Evolutionary conservation across 352 stramenopile species (phyloP), one percentile per base, ranked within the genome.

Genomic region (Phytophthora cryptogea): DNA sequence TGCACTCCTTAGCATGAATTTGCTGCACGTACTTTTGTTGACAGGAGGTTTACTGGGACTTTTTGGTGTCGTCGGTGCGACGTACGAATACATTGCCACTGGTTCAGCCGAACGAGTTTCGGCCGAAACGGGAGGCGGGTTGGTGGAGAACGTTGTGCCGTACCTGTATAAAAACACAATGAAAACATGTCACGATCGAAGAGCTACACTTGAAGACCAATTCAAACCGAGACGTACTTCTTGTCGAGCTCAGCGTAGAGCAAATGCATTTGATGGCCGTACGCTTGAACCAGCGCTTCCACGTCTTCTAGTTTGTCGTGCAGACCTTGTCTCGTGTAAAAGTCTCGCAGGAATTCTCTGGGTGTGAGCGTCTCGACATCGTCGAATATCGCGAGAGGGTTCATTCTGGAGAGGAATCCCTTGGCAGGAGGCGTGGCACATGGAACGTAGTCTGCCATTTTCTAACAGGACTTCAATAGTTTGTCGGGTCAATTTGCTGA

Each of bases 241-340:
- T 80, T 87, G 71, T 92, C 83, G 4, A 92, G 77, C 48, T 86
- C 76, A 6, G 53, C 57, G 48, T 88, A 92, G 10, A 92, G 67
- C 43, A 77, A 41, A 14, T 65, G 63, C 65, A 90, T 77, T 10
- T 85, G 70, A 23, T 85, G 70, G 5, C 66, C 68, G 39, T 88
- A 92, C 0, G 59, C 55, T 6, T 62, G 59, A 2, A 92, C 76
- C 10, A 92, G 63, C 2, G 74, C 74, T 20, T 90, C 76, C 27
- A 92, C 76, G 36, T 92, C 83, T 49, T 79, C 73, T 35, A 92
- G 68, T 47, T 92, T 92, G 52, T 92, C 74, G 16, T 70, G 60
- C 1, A 87, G 72, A 0, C 79, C 76, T 32, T 70, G 74, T 26
- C 76, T 70, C 9, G 80, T 88, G 70, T 92, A 92, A 16, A 92